Percentiles rank a stretch among this genome's conserved stretches.
phyloP scores from a whole-genome alignment of 1,139 yeast species.

The Taphrina confusa region DNA sequence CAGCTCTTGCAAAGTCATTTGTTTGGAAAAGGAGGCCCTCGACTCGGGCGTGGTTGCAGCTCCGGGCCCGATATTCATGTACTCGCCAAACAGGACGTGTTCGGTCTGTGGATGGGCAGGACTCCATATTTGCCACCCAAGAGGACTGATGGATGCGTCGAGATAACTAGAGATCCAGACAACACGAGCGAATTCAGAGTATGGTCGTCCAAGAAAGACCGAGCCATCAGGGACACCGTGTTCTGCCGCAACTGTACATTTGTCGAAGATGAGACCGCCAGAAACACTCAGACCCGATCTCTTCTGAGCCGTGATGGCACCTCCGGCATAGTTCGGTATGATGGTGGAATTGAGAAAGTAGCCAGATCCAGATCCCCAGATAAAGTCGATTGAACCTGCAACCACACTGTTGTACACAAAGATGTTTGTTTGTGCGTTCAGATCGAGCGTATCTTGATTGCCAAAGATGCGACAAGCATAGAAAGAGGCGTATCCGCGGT shows the following conservation, averaged over 20 bases:
- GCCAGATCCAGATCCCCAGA: conserved; percentile 11
- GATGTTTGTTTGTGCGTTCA: neutral
- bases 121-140: conserved; percentile 16
- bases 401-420: conserved; percentile 5
- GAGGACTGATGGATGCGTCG: conserved; percentile 3
- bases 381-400: conserved; percentile 7
- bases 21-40: neutral
- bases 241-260: neutral
- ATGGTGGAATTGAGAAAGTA: conserved; percentile 3
- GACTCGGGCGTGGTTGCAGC: neutral
- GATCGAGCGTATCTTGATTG: conserved; percentile 5
- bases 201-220: conserved; percentile 8
- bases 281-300: neutral
- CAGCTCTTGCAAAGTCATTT: neutral
- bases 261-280: conserved; percentile 12
- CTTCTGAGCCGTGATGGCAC: conserved; percentile 15
- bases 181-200: conserved; percentile 5
- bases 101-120: neutral
- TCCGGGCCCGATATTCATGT: conserved; percentile 6
- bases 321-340: neutral
- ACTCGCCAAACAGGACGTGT: conserved; percentile 12
- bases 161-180: neutral
- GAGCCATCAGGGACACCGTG: neutral
- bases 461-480: conserved; percentile 6
- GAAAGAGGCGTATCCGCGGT: neutral